Evolutionary conservation across 75 land plant species (phyloP).

Genomic region (Selaginella tamariscina): DNA sequence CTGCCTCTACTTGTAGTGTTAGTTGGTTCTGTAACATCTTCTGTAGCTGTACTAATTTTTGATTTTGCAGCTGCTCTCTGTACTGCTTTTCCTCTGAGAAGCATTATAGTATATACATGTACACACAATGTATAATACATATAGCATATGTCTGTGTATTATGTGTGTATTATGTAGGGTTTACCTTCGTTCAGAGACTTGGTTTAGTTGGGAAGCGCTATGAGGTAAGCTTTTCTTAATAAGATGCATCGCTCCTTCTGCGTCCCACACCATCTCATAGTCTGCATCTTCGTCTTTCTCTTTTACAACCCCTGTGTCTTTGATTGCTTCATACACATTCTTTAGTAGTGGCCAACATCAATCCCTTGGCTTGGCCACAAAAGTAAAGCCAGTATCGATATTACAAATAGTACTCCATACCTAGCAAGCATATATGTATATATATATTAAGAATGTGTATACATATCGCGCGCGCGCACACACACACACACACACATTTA

Average conservation of each 20-base stretch:
- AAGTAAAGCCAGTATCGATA: conserved; percentile 42
- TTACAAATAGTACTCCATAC: conserved; percentile 45
- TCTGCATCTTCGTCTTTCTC: conserved; percentile 66
- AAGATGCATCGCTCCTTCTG: conserved; percentile 89
- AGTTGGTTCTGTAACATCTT: background rate
- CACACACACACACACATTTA: conserved; percentile 22
- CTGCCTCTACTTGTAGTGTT: background rate
- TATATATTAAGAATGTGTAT: background rate
- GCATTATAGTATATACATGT: background rate
- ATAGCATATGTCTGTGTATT: no score
- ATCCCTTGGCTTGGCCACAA: conserved; percentile 60
- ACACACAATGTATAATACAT: background rate
- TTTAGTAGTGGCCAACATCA: conserved; percentile 2
- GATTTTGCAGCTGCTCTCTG: background rate
- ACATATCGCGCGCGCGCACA: no score
- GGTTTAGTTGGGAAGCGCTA: background rate
- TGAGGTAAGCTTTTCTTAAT: conserved; percentile 35
- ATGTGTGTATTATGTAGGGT: no score
- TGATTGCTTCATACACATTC: background rate
- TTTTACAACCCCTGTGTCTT: conserved; percentile 28
- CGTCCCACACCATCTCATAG: conserved; percentile 92
- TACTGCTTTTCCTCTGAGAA: background rate
- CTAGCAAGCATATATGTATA: conserved; percentile 23
- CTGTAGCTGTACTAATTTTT: background rate
- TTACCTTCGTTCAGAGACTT: background rate